Evolutionary conservation across 345 rosid species (phyloP), one percentile per base, ranked within the genome.

Genomic region (Rhodamnia argentea): DNA sequence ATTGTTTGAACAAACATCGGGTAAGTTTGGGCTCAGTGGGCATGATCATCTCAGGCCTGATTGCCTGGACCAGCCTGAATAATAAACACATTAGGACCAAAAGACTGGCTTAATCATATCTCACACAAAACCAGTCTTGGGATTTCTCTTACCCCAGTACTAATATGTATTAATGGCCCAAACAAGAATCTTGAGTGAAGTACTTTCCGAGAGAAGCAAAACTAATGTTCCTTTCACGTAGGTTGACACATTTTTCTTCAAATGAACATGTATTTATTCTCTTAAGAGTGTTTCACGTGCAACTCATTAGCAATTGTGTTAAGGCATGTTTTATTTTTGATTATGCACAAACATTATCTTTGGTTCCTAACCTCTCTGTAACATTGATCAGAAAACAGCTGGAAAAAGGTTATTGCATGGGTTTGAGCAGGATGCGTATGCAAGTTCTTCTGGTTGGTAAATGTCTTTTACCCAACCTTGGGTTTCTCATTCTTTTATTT

Each of bases 371-470:
- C 29, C 16, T 82, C 24, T 70, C 6, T 82, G 44, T 54, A 87
- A 44, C 53, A 86, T 91, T 87, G 85, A 85, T 76, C 87, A 95
- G 98, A 86, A 85, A 62, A 51, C 53, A 82, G 81, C 78, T 74
- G 89, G 56, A 84, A 90, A 84, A 86, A 89, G 86, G 88, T 84
- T 90, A 26, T 89, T 96, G 83, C 94, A 92, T 83, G 93, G 93
- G 56, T 94, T 88, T 88, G 96, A 93, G 92, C 85, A 88, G 60
- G 93, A 96, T 86, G 86, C 56, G 14, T 86, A 92, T 82, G 87
- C 92, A 58, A 92, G 90, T 86, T 88, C 87, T 90, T 76, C 90
- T 86, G 93, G 99, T 97, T 95, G 84, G 93, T 87, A 86, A 84
- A 23, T 51, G 37, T 32, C 78, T 76, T 82, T 60, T 62, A 37